These are phyloP conservation scores for Phytopythium aichiense DNA, from an alignment of 352 stramenopile genomes.

Conservation along the genomic window DNA sequence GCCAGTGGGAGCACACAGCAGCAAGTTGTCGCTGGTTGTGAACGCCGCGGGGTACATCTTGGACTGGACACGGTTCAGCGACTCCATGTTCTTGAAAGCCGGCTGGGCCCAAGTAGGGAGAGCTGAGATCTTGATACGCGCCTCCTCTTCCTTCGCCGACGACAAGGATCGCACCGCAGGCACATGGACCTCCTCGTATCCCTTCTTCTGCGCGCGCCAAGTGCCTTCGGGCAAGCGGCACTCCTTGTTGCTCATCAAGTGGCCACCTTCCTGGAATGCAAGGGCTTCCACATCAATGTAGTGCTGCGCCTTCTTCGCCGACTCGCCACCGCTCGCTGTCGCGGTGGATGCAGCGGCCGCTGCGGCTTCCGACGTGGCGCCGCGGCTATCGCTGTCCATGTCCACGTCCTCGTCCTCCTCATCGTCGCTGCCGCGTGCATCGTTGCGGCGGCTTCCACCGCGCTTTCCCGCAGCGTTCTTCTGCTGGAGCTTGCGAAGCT, in stretches of 20 bases:
- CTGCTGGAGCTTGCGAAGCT: slow-evolving; percentile 75
- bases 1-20: slow-evolving; percentile 98
- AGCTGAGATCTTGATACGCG: slow-evolving; percentile 86
- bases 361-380: background rate
- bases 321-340: slow-evolving; percentile 10
- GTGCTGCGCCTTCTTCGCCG: slow-evolving; percentile 60
- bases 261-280: slow-evolving; percentile 93
- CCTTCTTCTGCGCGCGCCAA: slow-evolving; percentile 97
- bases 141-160: slow-evolving; percentile 66
- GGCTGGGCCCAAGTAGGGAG: slow-evolving; percentile 95
- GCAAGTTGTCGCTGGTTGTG: slow-evolving; percentile 94
- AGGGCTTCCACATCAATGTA: slow-evolving; percentile 96
- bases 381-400: slow-evolving; percentile 28
- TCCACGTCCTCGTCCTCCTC: slow-evolving; percentile 48
- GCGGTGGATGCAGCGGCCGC: background rate
- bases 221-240: slow-evolving; percentile 95
- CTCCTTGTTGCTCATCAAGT: slow-evolving; percentile 98
- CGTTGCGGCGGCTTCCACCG: background rate
- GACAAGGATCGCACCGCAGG: slow-evolving; percentile 91
- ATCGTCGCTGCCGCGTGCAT: slow-evolving; percentile 8
- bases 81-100: slow-evolving; percentile 97
- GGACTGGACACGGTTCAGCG: slow-evolving; percentile 98
- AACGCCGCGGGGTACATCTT: slow-evolving; percentile 95
- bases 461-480: slow-evolving; percentile 22
- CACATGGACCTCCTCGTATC: slow-evolving; percentile 99